Evolutionary conservation across 2,329 filamentous ascomycete genomes (phyloP).

Genomic region (Bipolaris bicolor): DNA sequence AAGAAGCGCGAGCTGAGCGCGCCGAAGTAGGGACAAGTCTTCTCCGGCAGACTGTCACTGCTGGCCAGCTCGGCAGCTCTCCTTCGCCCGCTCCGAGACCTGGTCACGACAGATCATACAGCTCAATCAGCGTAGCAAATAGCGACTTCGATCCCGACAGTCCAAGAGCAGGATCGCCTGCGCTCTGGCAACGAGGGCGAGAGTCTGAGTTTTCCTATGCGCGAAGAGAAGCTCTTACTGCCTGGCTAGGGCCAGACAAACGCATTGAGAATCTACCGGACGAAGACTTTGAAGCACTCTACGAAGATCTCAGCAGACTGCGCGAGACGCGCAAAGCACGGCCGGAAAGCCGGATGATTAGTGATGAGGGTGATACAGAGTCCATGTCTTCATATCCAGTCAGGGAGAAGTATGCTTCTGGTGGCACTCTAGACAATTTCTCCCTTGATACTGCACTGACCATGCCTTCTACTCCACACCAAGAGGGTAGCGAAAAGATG

Average conservation of each 20-base stretch:
- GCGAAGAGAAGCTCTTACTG: constrained; percentile 87
- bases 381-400: constrained; percentile 86
- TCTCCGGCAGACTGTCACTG: constrained; percentile 78
- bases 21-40: constrained; percentile 79
- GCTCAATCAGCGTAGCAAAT: constrained; percentile 71
- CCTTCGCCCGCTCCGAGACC: constrained; percentile 68
- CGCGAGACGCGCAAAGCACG: constrained; percentile 80
- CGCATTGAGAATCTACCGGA: constrained; percentile 90
- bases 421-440: constrained; percentile 92
- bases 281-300: constrained; percentile 89
- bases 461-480: constrained; percentile 89
- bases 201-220: constrained; percentile 97
- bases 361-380: constrained; percentile 80
- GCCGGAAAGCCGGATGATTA: constrained; percentile 60
- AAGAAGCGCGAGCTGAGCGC: constrained; percentile 91
- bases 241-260: constrained; percentile 87
- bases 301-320: constrained; percentile 90
- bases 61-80: constrained; percentile 67
- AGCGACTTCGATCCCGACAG: constrained; percentile 77
- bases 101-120: constrained; percentile 73
- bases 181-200: constrained; percentile 68
- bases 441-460: constrained; percentile 93
- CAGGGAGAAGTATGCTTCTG: constrained; percentile 94
- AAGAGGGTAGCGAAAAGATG: constrained; percentile 76
- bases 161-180: constrained; percentile 79